Conservation (phyloP, 2,329 filamentous ascomycete genomes). For the Cladosporium sp. region DNA sequence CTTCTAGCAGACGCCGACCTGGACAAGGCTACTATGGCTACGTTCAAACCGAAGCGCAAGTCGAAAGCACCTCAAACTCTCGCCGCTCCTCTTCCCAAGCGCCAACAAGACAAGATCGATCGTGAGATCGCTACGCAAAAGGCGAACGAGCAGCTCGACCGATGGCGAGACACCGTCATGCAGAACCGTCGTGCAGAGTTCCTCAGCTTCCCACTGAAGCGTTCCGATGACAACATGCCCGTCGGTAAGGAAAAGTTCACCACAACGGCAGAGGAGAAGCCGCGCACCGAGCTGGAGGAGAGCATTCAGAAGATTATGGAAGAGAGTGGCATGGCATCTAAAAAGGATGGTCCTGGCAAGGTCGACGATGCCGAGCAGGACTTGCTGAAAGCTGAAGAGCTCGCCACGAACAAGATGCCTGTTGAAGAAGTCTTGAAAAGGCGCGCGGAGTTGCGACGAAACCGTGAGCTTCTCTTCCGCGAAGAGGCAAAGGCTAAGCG, state of each 20-base stretch:
- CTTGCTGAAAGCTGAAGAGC: constrained; percentile 64
- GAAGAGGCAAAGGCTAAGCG: constrained; percentile 86
- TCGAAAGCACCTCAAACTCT: constrained; percentile 41
- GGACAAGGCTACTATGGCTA: constrained; percentile 61
- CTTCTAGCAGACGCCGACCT: constrained; percentile 60
- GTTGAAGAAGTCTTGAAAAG: constrained; percentile 69
- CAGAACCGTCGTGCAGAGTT: constrained; percentile 89
- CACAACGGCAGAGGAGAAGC: constrained; percentile 53
- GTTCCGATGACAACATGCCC: constrained; percentile 60
- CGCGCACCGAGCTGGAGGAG: constrained; percentile 76
- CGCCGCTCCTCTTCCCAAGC: constrained; percentile 74
- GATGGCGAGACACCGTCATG: constrained; percentile 95
- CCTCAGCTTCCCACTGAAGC: constrained; percentile 77
- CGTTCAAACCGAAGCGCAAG: constrained; percentile 49
- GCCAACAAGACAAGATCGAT: constrained; percentile 81
- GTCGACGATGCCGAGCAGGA: constrained; percentile 50
- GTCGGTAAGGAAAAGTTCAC: constrained; percentile 62
- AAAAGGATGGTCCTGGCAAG: constrained; percentile 51
- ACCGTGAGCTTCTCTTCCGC: constrained; percentile 79
- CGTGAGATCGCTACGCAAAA: constrained; percentile 81
- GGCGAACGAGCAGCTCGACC: constrained; percentile 82
- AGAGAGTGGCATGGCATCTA: constrained; percentile 68
- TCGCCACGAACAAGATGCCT: constrained; percentile 68
- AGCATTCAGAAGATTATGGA: constrained; percentile 86
- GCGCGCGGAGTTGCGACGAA: constrained; percentile 69